Percentiles rank a stretch among this genome's conserved stretches.
Conservation (phyloP, 495 filamentous ascomycete species). For the Sphaerosporella brunnea region DNA sequence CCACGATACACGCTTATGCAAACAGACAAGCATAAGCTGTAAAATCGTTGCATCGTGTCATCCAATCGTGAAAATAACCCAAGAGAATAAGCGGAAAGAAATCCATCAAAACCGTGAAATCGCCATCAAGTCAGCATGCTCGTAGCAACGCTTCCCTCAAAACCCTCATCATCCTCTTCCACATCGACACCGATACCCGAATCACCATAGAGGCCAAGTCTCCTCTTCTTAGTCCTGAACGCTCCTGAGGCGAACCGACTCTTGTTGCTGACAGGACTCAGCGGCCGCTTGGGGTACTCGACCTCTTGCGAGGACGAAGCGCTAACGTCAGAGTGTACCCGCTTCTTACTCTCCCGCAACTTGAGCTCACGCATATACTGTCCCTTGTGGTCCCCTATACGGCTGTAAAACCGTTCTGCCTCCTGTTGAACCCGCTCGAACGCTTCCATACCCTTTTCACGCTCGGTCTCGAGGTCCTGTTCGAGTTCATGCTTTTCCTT, state of each 20-base stretch:
- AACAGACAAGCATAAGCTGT: not conserved
- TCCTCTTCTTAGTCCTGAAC: not conserved
- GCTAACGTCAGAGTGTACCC: not conserved
- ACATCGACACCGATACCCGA: constrained; percentile 5
- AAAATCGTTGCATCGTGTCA: not conserved
- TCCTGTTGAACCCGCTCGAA: constrained; percentile 11
- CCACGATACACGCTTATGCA: not conserved
- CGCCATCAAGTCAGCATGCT: not conserved
- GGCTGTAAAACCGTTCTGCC: constrained; percentile 8
- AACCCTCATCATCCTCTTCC: constrained; percentile 26
- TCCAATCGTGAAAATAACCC: not conserved
- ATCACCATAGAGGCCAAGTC: constrained; percentile 2
- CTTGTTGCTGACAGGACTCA: not conserved
- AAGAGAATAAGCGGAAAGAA: not conserved
- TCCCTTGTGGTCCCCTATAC: constrained; percentile 20
- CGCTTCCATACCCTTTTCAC: constrained; percentile 12
- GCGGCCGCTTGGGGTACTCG: not conserved
- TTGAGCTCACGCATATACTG: constrained; percentile 9
- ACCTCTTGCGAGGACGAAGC: not conserved
- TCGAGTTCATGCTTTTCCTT: constrained; percentile 5
- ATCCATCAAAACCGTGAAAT: not conserved
- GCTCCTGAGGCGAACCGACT: not conserved
- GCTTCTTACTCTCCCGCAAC: constrained; percentile 7
- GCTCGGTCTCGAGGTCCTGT: constrained; percentile 12
- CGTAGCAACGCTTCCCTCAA: constrained; percentile 22